Evolutionary conservation across 1,284 basidiomycete species (phyloP).

Genomic region (Somion occarium): DNA sequence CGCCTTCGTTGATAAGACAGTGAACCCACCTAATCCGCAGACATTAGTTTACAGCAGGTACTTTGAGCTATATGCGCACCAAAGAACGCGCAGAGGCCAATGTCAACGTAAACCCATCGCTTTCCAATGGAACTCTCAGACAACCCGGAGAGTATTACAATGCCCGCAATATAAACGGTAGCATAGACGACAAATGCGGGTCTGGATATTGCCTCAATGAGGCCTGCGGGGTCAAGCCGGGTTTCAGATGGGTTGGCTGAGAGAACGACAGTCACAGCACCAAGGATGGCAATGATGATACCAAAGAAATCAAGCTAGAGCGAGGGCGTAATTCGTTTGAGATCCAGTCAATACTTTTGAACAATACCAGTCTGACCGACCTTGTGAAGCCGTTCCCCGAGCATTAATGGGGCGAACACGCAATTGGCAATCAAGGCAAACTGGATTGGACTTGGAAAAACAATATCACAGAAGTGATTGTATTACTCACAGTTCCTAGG

Average conservation of each 20-base stretch:
- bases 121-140: conserved; percentile 59
- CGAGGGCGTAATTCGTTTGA: not conserved
- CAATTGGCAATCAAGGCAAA: conserved; percentile 94
- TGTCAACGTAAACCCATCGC: conserved; percentile 77
- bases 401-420: conserved; percentile 85
- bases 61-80: conserved; percentile 39
- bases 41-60: not conserved
- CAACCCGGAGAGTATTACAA: conserved; percentile 54
- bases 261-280: conserved; percentile 89
- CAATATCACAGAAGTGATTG: not conserved
- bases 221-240: conserved; percentile 63
- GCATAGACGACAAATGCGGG: conserved; percentile 75
- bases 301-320: conserved; percentile 81
- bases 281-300: conserved; percentile 76
- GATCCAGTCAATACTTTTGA: conserved; percentile 1
- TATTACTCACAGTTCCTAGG: conserved; percentile 74
- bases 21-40: conserved; percentile 72
- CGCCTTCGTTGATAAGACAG: conserved; percentile 92
- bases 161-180: conserved; percentile 51
- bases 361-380: conserved; percentile 30
- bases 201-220: conserved; percentile 68
- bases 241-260: conserved; percentile 69
- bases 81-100: conserved; percentile 85
- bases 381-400: conserved; percentile 75
- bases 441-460: conserved; percentile 29